Evolutionary conservation across 2,329 filamentous ascomycete species (phyloP).

Genomic region (Xylaria hypoxylon): DNA sequence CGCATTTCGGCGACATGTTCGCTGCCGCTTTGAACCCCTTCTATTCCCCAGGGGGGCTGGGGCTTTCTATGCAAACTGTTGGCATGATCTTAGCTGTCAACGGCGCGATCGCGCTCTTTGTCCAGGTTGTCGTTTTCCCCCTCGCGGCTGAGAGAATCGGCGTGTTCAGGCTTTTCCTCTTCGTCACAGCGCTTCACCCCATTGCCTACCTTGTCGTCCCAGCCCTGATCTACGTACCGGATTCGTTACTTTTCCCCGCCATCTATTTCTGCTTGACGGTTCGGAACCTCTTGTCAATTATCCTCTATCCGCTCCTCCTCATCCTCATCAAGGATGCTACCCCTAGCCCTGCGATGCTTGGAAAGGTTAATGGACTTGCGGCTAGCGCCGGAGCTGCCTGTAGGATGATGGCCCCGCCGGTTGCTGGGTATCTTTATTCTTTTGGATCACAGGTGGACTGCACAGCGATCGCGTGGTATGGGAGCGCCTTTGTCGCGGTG

Average conservation of each 20-base stretch:
- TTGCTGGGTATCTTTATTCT: conserved; percentile 72
- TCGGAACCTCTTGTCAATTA: conserved; percentile 71
- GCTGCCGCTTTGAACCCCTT: conserved; percentile 57
- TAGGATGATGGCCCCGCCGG: conserved; percentile 73
- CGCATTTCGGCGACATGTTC: conserved; percentile 54
- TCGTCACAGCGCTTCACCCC: conserved; percentile 70
- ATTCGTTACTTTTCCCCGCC: conserved; percentile 62
- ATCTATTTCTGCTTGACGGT: conserved; percentile 70
- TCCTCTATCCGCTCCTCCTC: conserved; percentile 73
- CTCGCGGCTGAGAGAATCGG: conserved; percentile 68
- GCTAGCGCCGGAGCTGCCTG: conserved; percentile 74
- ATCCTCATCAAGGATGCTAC: conserved; percentile 77
- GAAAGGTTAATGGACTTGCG: conserved; percentile 74
- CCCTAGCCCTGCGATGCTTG: conserved; percentile 66
- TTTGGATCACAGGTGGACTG: conserved; percentile 69
- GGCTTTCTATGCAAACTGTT: conserved; percentile 71
- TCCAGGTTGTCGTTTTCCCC: conserved; percentile 72
- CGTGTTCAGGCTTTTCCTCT: conserved; percentile 69
- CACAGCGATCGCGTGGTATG: conserved; percentile 73
- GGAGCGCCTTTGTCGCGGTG: conserved; percentile 66
- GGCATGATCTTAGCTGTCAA: conserved; percentile 71
- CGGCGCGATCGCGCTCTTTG: conserved; percentile 68
- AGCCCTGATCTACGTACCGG: conserved; percentile 66
- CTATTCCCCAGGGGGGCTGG: conserved; percentile 71
- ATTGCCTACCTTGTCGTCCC: conserved; percentile 71